Evolutionary conservation across 495 filamentous ascomycete genomes (phyloP).

Genomic region (Penicillium odoratum): DNA sequence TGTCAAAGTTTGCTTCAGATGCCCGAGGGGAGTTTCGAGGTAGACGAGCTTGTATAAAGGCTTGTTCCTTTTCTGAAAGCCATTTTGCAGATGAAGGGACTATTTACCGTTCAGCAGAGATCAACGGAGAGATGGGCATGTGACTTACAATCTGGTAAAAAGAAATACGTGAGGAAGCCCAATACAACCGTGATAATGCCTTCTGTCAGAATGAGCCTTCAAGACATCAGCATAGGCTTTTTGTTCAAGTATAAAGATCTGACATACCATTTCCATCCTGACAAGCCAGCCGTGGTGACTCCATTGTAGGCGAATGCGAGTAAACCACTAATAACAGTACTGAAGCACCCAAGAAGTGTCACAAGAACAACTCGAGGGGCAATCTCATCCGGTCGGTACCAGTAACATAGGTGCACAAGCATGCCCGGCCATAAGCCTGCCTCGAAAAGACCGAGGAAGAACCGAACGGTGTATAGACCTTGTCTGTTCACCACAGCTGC

Average conservation of each 20-base stretch:
- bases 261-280: slow-evolving; percentile 40
- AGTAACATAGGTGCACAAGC: slow-evolving; percentile 41
- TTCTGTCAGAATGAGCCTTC: slow-evolving; percentile 39
- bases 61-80: slow-evolving; percentile 41
- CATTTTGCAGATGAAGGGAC: slow-evolving; percentile 41
- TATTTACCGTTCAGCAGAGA: slow-evolving; percentile 11
- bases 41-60: slow-evolving; percentile 43
- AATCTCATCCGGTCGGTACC: slow-evolving; percentile 47
- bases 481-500: slow-evolving; percentile 35
- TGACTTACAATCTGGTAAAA: slow-evolving; percentile 41
- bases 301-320: slow-evolving; percentile 44
- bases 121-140: background rate
- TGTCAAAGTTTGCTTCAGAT: slow-evolving; percentile 37
- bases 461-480: slow-evolving; percentile 35
- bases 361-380: slow-evolving; percentile 24
- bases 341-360: slow-evolving; percentile 32
- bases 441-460: slow-evolving; percentile 38
- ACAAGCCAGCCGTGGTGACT: slow-evolving; percentile 27
- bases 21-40: slow-evolving; percentile 40
- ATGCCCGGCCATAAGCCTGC: slow-evolving; percentile 45
- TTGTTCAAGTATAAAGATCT: too few species aligned
- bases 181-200: slow-evolving; percentile 37
- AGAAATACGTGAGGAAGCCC: slow-evolving; percentile 34
- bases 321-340: slow-evolving; percentile 36
- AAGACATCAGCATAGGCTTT: background rate